Evolutionary conservation across 75 land plant species (phyloP).

Genomic region (Cryptomeria japonica): DNA sequence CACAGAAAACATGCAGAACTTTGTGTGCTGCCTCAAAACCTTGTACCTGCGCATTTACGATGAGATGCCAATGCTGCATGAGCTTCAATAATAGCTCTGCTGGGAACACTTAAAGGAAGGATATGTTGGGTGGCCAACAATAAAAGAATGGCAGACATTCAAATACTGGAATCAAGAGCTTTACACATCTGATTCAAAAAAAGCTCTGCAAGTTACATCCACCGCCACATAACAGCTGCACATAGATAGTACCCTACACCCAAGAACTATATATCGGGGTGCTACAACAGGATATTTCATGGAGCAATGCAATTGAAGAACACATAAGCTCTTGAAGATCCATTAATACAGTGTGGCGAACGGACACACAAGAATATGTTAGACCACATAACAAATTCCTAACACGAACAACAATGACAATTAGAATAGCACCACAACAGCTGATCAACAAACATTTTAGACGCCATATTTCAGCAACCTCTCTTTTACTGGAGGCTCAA

Average conservation of each 20-base stretch:
- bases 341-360: background rate
- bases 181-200: slow-evolving; percentile 5
- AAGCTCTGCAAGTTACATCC: slow-evolving; percentile 10
- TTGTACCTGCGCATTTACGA: background rate
- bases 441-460: slow-evolving; percentile 7
- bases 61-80: background rate
- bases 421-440: background rate
- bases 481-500: slow-evolving; percentile 70
- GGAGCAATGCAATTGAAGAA: background rate
- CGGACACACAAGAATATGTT: slow-evolving; percentile 16
- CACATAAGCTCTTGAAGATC: background rate
- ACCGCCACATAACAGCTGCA: slow-evolving; percentile 9
- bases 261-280: background rate
- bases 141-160: slow-evolving; percentile 5
- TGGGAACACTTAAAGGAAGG: background rate
- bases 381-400: slow-evolving; percentile 15
- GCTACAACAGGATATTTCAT: background rate
- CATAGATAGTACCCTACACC: slow-evolving; percentile 6
- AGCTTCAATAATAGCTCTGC: slow-evolving; percentile 1
- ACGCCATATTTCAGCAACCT: slow-evolving; percentile 58
- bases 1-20: slow-evolving; percentile 1
- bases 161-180: slow-evolving; percentile 8
- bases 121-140: background rate
- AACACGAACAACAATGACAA: slow-evolving; percentile 8
- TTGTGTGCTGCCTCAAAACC: background rate